phyloP scores from a whole-genome alignment of 805 yeast species.

The Candida cerambycidarum region DNA sequence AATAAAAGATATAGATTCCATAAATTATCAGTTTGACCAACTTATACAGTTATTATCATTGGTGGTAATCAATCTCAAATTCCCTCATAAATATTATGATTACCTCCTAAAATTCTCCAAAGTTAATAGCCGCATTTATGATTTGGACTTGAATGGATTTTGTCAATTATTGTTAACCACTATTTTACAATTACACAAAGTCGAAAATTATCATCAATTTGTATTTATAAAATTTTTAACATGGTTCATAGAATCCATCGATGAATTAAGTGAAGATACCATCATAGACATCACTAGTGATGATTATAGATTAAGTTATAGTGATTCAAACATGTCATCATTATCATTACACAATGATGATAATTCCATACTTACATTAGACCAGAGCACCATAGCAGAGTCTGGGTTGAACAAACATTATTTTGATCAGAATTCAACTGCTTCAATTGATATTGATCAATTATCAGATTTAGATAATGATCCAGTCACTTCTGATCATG shows the following conservation, averaged over 20 bases:
- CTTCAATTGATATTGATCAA: constrained; percentile 6
- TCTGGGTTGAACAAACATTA: not conserved
- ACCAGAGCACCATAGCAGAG: constrained; percentile 1
- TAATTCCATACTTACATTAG: constrained; percentile 7
- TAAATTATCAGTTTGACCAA: constrained; percentile 8
- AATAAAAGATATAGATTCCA: not conserved
- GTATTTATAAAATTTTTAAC: constrained; percentile 12
- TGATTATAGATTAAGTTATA: constrained; percentile 12
- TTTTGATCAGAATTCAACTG: not conserved
- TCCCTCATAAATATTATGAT: constrained; percentile 3
- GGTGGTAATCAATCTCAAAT: constrained; percentile 6
- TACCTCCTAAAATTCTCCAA: constrained; percentile 13
- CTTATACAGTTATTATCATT: constrained; percentile 9
- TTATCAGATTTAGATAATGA: constrained; percentile 6
- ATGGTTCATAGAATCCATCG: constrained; percentile 4
- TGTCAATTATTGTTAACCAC: constrained; percentile 10
- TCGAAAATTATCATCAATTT: constrained; percentile 6
- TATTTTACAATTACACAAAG: not conserved
- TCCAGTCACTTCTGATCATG: constrained; percentile 11
- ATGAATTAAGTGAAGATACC: constrained; percentile 9
- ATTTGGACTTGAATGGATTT: constrained; percentile 9
- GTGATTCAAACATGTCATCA: constrained; percentile 13
- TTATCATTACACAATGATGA: constrained; percentile 12
- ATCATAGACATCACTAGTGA: constrained; percentile 9
- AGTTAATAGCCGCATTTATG: constrained; percentile 13